Conservation (phyloP, 2,329 filamentous ascomycete genomes). For the Myrmaecium sp. region DNA sequence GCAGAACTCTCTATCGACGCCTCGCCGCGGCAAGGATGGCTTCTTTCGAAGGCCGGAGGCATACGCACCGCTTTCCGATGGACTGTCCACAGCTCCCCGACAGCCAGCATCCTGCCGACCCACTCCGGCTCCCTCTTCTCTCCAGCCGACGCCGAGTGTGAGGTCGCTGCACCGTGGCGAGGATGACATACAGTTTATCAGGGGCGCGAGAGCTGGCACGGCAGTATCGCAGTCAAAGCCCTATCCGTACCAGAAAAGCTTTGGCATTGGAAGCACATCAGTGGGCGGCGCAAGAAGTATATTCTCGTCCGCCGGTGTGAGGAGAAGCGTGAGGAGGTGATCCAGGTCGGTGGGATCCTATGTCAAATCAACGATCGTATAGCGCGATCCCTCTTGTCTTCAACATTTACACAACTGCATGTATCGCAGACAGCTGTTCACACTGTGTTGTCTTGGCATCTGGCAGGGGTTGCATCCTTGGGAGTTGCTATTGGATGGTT, state of each 20-base stretch:
- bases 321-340: slow-evolving; percentile 3
- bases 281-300: not conserved
- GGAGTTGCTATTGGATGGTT: no score
- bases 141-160: not conserved
- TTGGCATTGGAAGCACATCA: not conserved
- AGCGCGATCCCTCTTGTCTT: no score
- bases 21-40: not conserved
- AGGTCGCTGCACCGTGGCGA: not conserved
- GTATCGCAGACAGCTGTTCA: no score
- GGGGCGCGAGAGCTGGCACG: no score
- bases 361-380: no score
- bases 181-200: not conserved
- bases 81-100: not conserved
- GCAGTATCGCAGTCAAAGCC: not conserved
- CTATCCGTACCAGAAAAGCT: slow-evolving; percentile 1
- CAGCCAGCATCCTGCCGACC: not conserved
- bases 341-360: no score
- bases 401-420: no score
- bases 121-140: not conserved
- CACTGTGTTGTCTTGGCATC: no score
- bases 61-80: not conserved
- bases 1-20: not conserved
- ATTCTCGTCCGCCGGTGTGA: slow-evolving; percentile 1
- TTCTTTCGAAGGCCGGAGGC: not conserved
- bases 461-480: no score